Conservation (phyloP, 1,284 basidiomycete species). For the Cutaneotrichosporon cyanovorans region DNA sequence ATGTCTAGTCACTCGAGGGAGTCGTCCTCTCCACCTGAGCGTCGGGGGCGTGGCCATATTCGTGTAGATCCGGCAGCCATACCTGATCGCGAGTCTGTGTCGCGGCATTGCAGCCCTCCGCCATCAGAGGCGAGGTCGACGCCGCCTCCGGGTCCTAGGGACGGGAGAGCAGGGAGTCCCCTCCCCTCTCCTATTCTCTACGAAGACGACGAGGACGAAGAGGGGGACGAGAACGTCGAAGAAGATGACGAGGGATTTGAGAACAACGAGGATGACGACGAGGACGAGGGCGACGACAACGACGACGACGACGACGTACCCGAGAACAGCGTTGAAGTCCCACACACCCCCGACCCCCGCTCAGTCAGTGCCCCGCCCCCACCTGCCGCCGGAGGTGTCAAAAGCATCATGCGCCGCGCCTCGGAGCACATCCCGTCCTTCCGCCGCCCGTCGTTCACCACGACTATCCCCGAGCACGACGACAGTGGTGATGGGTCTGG, state of each 20-base stretch:
- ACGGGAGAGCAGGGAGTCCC: slow-evolving; percentile 33
- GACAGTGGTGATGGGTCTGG: not conserved
- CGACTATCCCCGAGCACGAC: not conserved
- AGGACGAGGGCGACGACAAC: no score
- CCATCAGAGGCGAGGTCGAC: slow-evolving; percentile 16
- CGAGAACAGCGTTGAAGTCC: not conserved
- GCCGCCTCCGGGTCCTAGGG: slow-evolving; percentile 30
- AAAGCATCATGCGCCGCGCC: slow-evolving; percentile 27
- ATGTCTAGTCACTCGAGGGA: slow-evolving; percentile 15
- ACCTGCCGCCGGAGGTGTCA: slow-evolving; percentile 9
- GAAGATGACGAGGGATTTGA: slow-evolving; percentile 50
- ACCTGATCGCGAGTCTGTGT: slow-evolving; percentile 20
- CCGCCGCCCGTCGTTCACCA: slow-evolving; percentile 16
- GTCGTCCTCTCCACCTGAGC: slow-evolving; percentile 21
- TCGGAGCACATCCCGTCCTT: slow-evolving; percentile 32
- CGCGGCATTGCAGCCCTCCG: slow-evolving; percentile 34
- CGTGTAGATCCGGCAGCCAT: slow-evolving; percentile 21
- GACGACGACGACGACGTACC: not conserved
- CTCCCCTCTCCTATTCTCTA: slow-evolving; percentile 43
- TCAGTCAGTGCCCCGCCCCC: not conserved
- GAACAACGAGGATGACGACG: slow-evolving; percentile 52
- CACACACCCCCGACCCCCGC: no score
- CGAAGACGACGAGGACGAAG: slow-evolving; percentile 51
- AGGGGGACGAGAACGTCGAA: slow-evolving; percentile 45
- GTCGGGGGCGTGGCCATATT: slow-evolving; percentile 34